Evolutionary conservation across 768 basidiomycete genomes (phyloP).

Genomic region (Termitomyces eurrhizus): DNA sequence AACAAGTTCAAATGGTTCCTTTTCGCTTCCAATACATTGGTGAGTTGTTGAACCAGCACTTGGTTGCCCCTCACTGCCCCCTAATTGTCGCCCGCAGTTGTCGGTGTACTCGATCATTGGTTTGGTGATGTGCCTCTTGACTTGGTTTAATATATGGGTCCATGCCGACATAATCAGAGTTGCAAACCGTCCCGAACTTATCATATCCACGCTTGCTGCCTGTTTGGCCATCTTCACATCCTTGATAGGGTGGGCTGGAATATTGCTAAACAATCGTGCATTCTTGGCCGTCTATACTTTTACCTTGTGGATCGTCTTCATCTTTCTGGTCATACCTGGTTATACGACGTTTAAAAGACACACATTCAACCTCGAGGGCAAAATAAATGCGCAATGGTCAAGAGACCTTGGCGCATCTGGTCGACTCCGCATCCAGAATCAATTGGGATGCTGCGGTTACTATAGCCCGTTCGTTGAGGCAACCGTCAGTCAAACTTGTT

Average conservation of each 20-base stretch:
- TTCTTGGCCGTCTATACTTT: slow-evolving; percentile 81
- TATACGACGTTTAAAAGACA: slow-evolving; percentile 75
- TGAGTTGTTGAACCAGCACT: slow-evolving; percentile 18
- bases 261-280: slow-evolving; percentile 78
- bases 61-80: not conserved
- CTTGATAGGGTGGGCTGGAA: slow-evolving; percentile 72
- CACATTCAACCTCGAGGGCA: slow-evolving; percentile 78
- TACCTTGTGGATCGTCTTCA: slow-evolving; percentile 72
- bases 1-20: slow-evolving; percentile 80
- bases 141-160: slow-evolving; percentile 73
- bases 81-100: slow-evolving; percentile 27
- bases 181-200: slow-evolving; percentile 63
- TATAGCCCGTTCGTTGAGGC: slow-evolving; percentile 80
- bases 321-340: slow-evolving; percentile 66
- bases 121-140: slow-evolving; percentile 63
- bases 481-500: slow-evolving; percentile 70
- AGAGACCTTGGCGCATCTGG: slow-evolving; percentile 53
- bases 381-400: slow-evolving; percentile 77
- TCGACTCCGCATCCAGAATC: slow-evolving; percentile 67
- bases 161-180: slow-evolving; percentile 70
- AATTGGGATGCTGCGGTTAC: slow-evolving; percentile 77
- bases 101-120: slow-evolving; percentile 56
- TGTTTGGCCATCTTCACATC: slow-evolving; percentile 58
- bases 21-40: slow-evolving; percentile 55
- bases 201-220: slow-evolving; percentile 68